Conservation (phyloP, 2,329 filamentous ascomycete genomes). For the Aureobasidium sp. region DNA sequence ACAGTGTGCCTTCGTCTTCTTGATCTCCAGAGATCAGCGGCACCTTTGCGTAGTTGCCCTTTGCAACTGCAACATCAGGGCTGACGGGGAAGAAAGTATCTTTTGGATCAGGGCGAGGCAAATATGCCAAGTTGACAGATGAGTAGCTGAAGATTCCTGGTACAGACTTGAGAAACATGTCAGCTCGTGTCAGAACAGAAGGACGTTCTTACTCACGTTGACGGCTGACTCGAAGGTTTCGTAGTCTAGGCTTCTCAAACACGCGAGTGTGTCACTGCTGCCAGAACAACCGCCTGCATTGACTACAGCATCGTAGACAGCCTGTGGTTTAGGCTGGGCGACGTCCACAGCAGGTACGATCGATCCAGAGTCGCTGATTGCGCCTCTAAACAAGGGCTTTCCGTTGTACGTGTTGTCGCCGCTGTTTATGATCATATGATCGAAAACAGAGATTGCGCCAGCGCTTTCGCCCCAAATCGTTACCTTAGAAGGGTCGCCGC, state of each 20-base stretch:
- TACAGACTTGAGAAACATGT: slow-evolving; percentile 41
- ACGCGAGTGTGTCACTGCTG: slow-evolving; percentile 39
- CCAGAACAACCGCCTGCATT: slow-evolving; percentile 39
- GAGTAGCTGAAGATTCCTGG: slow-evolving; percentile 61
- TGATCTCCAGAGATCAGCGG: slow-evolving; percentile 66
- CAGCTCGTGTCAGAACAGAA: neutral
- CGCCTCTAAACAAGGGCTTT: slow-evolving; percentile 65
- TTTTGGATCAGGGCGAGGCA: slow-evolving; percentile 60
- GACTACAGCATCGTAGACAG: slow-evolving; percentile 43
- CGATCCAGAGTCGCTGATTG: slow-evolving; percentile 70
- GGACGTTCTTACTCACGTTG: slow-evolving; percentile 34
- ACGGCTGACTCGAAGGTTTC: slow-evolving; percentile 51
- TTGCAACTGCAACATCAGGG: slow-evolving; percentile 51
- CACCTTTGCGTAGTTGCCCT: slow-evolving; percentile 52
- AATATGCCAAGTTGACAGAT: slow-evolving; percentile 63
- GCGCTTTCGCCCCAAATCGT: slow-evolving; percentile 65
- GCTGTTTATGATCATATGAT: slow-evolving; percentile 68
- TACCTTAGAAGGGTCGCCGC: slow-evolving; percentile 70
- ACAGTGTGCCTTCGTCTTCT: slow-evolving; percentile 74
- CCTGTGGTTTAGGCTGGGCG: slow-evolving; percentile 60
- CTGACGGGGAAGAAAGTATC: slow-evolving; percentile 55
- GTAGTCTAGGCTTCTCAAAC: slow-evolving; percentile 43
- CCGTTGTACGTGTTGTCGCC: slow-evolving; percentile 70
- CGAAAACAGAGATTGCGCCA: slow-evolving; percentile 59
- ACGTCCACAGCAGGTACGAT: slow-evolving; percentile 47